These are phyloP conservation scores for Haplosporangium gracile DNA, from an alignment of 192 early-diverging fungal genomes.

Conservation along the genomic window DNA sequence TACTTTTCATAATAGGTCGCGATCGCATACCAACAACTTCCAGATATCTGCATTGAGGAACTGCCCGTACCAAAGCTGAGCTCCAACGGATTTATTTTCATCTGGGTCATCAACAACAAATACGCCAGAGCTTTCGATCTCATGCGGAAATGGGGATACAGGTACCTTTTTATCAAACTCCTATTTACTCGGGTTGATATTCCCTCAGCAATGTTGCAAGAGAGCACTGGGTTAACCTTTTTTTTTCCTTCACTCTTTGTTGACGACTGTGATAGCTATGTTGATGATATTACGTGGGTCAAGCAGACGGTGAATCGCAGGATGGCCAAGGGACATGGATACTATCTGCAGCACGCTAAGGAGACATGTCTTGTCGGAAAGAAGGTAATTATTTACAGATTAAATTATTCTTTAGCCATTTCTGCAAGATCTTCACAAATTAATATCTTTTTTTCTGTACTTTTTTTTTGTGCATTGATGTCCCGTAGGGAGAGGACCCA, in stretches of 20 bases:
- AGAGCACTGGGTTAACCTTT: constrained; percentile 12
- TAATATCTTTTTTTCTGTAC: background rate
- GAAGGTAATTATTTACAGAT: constrained; percentile 70
- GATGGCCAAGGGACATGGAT: constrained; percentile 98
- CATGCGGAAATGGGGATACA: constrained; percentile 97
- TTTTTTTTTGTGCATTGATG: background rate
- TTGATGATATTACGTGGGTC: constrained; percentile 98
- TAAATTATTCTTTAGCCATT: background rate
- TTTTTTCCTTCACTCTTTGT: background rate
- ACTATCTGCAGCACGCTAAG: constrained; percentile 97
- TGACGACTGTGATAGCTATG: constrained; percentile 65
- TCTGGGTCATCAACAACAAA: constrained; percentile 99
- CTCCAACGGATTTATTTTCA: constrained; percentile 93
- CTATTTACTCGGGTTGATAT: no score
- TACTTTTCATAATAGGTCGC: constrained; percentile 67
- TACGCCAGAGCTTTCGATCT: constrained; percentile 95
- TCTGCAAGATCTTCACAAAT: background rate
- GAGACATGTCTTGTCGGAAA: constrained; percentile 97
- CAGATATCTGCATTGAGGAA: constrained; percentile 93
- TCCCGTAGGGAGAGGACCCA: constrained; percentile 75
- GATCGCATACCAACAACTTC: constrained; percentile 95
- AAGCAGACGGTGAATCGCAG: constrained; percentile 97
- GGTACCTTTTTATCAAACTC: constrained; percentile 38
- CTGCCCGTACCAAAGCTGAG: constrained; percentile 90
- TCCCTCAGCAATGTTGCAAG: background rate